A percentile compares a stretch with the other conserved stretches of the same genome.
These are phyloP conservation scores for Citrus medica DNA, from an alignment of 345 rosid species.

Conservation along the genomic window DNA sequence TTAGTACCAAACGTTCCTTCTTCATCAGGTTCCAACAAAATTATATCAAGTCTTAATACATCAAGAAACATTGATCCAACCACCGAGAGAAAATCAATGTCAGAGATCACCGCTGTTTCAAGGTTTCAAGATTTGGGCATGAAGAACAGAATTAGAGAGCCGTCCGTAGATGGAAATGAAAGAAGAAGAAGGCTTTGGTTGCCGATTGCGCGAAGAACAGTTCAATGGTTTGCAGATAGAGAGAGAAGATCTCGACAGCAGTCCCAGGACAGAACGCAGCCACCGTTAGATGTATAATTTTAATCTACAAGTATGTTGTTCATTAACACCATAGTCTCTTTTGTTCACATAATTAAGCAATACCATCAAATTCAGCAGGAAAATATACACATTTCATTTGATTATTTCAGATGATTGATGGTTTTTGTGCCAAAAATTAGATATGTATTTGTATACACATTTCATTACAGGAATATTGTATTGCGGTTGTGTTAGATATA, in stretches of 20 bases:
- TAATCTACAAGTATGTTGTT: background rate
- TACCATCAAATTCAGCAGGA: background rate
- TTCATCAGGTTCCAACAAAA: constrained; percentile 15
- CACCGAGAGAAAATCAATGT: constrained; percentile 56
- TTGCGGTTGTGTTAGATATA: background rate
- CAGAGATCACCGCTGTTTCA: constrained; percentile 69
- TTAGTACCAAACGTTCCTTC: constrained; percentile 15
- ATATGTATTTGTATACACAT: no score
- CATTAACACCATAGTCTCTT: background rate
- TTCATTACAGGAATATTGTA: background rate
- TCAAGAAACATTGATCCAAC: constrained; percentile 28
- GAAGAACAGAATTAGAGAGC: constrained; percentile 21
- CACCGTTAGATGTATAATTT: constrained; percentile 36
- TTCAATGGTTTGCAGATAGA: constrained; percentile 73
- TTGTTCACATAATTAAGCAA: no score
- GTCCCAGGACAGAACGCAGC: constrained; percentile 13
- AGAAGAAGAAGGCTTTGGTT: constrained; percentile 59
- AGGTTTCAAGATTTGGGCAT: constrained; percentile 37
- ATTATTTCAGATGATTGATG: no score
- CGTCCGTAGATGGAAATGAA: constrained; percentile 34
- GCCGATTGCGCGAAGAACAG: constrained; percentile 73
- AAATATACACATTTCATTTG: background rate
- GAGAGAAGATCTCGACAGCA: constrained; percentile 38
- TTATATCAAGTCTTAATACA: constrained; percentile 1
- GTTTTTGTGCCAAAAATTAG: no score